Percentiles rank a stretch among this genome's conserved stretches.
Conservation (phyloP, 352 stramenopile species). For the Saprolegnia diclina region DNA sequence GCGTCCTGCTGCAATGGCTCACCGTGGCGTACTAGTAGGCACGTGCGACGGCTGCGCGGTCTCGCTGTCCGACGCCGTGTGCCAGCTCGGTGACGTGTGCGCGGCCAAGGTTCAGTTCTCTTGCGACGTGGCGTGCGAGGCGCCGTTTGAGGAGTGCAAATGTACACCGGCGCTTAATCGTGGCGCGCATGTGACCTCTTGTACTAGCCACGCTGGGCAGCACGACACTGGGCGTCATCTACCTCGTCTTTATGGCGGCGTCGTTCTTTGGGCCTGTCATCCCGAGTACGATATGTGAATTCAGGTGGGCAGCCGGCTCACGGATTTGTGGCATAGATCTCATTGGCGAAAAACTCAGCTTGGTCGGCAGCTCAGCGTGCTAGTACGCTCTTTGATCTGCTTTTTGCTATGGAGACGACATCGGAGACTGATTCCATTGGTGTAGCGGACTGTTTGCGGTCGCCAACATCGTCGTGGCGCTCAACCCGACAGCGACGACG, state of each 20-base stretch:
- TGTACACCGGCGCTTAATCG: no score
- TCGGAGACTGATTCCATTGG: no score
- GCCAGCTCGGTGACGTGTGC: conserved; percentile 12
- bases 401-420: background rate
- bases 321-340: background rate
- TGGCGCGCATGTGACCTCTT: no score
- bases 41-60: conserved; percentile 7
- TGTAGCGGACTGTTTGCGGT: conserved; percentile 17
- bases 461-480: conserved; percentile 16
- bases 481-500: background rate
- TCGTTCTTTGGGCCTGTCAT: conserved; percentile 19
- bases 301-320: background rate
- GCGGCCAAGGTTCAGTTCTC: conserved; percentile 17
- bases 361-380: conserved; percentile 8
- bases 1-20: background rate
- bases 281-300: background rate
- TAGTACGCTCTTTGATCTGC: conserved; percentile 8
- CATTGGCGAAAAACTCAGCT: conserved; percentile 15
- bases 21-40: background rate
- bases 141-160: conserved; percentile 19
- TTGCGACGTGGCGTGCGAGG: conserved; percentile 13
- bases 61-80: background rate
- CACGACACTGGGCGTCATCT: conserved; percentile 19
- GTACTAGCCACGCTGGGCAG: conserved; percentile 12
- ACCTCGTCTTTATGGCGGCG: conserved; percentile 13